Base-by-base conservation (phyloP, 1,139 yeast genomes). In the Lipomyces yarrowii region DNA sequence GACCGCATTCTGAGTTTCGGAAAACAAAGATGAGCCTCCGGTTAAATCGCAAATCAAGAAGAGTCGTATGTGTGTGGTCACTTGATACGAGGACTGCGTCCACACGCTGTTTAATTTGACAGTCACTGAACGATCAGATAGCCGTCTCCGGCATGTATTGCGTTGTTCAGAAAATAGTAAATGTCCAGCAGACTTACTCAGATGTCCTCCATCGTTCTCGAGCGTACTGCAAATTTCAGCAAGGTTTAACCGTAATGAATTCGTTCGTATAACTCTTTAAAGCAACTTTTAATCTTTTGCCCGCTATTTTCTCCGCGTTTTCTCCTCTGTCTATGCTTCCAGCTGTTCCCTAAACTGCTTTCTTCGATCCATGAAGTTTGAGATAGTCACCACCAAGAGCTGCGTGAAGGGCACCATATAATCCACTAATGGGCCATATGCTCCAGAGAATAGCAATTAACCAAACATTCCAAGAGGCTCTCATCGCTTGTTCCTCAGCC, bases 371-470 rank as follows among this genome's bases (percentile, higher is more conserved):
- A 10, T 11, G 55, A 18, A 23, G 55, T 30, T 52, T 52, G 55
- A 56, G 58, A 26, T 56, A 56, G 46, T 56, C 58, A 56, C 39
- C 58, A 2, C 58, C 58, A 18, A 56, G 6, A 10, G 58, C 58
- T 33, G 58, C 58, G 46, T 56, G 58, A 56, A n/a, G 15, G 21
- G 7, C 58, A 18, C 58, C 58, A 15, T 56, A 56, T 32, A 56
- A 6, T 33, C 58, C 58, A 56, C 58, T 56, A 13, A 56, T 46
- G 18, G 58, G 58, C 58, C 58, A 56, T 46, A 56, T 30, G 23
- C 51, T 56, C 58, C 58, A 56, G 58, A 56, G 32, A 48, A 23
- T 21, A 8, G 58, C 48, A 21, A 56, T 21, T 11, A 56, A n/a
- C 58, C 58, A 56, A n/a, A 56, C 18, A 3, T 7, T 37, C 58